Evolutionary conservation across 306 rosid genomes (phyloP), one percentile per base, ranked within the genome.

Genomic region (Trifolium dubium): DNA sequence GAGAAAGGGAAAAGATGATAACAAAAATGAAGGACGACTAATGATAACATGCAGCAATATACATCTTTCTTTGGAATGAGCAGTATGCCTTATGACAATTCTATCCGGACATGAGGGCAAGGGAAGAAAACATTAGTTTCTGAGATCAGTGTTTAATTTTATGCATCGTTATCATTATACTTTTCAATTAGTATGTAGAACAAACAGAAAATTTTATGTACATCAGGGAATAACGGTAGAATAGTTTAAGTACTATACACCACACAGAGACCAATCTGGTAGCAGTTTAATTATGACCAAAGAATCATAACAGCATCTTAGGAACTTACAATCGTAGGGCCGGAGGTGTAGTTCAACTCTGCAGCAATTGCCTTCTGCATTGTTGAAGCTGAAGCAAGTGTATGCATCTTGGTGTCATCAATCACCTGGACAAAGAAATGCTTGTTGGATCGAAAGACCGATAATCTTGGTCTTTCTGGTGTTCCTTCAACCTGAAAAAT

Each of bases 381-480:
- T 17, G 99, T 95, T 19, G 99, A 95, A 86, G 83, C 97, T 4
- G 99, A 83, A 69, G 98, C 97, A 73, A 95, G 93, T 0, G 99
- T 95, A 65, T 87, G 97, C 98, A 92, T 95, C 60, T 85, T 90
- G 77, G 89, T 82, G 83, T 92, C 99, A 72, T 95, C 99, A 47
- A 95, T 95, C 80, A 95, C 99, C 84, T 95, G 99, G 77, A 88
- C 99, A 46, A 76, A 90, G 34, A 95, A 77, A 79, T 95, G 99
- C 79, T 95, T 90, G 88, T 95, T 90, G 79, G 99, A 95, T 39
- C 98, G 95, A 84, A 86, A 95, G 39, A 95, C 96, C 11, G 89
- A 78, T 78, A 95, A 77, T 80, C 99, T 83, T 62, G 99, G 99
- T 86, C 99, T 86, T 82, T 95, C 98, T 0, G 98, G 58, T 72